These are phyloP conservation scores for Podosphaera xanthii DNA, from an alignment of 2,329 filamentous ascomycete genomes.

Conservation along the genomic window DNA sequence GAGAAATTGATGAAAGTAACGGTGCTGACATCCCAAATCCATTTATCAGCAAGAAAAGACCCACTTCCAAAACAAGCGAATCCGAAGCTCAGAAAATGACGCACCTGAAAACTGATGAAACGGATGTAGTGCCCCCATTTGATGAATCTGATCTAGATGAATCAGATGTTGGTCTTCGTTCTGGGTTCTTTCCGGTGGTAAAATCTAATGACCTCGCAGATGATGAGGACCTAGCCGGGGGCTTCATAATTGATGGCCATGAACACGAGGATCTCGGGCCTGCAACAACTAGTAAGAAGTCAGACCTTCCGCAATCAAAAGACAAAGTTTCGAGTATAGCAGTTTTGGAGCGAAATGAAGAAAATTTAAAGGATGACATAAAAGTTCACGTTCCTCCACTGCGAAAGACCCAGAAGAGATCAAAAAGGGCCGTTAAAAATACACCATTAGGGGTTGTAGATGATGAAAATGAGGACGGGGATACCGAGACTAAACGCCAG, in stretches of 20 bases:
- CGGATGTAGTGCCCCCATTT: slow-evolving; percentile 37
- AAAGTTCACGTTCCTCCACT: not conserved
- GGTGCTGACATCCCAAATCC: slow-evolving; percentile 33
- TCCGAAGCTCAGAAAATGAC: slow-evolving; percentile 13
- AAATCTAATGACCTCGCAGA: slow-evolving; percentile 11
- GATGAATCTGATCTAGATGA: slow-evolving; percentile 30
- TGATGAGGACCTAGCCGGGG: slow-evolving; percentile 8
- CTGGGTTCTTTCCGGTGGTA: slow-evolving; percentile 14
- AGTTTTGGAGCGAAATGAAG: slow-evolving; percentile 4
- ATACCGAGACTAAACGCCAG: not conserved
- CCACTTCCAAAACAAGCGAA: slow-evolving; percentile 11
- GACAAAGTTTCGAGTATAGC: not conserved
- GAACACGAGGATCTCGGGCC: slow-evolving; percentile 3
- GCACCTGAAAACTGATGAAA: slow-evolving; percentile 23
- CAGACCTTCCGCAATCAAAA: slow-evolving; percentile 6
- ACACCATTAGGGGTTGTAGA: slow-evolving; percentile 6
- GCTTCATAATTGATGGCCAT: slow-evolving; percentile 13
- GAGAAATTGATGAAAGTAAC: slow-evolving; percentile 28
- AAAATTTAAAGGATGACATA: slow-evolving; percentile 3
- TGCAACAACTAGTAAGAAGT: slow-evolving; percentile 6
- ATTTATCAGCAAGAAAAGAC: slow-evolving; percentile 21
- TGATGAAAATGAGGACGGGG: not conserved
- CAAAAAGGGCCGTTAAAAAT: slow-evolving; percentile 1
- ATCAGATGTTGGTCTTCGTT: slow-evolving; percentile 4
- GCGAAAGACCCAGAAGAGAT: not conserved